phyloP scores from a whole-genome alignment of 2,329 filamentous ascomycete species.

The Stylonectria norvegica region DNA sequence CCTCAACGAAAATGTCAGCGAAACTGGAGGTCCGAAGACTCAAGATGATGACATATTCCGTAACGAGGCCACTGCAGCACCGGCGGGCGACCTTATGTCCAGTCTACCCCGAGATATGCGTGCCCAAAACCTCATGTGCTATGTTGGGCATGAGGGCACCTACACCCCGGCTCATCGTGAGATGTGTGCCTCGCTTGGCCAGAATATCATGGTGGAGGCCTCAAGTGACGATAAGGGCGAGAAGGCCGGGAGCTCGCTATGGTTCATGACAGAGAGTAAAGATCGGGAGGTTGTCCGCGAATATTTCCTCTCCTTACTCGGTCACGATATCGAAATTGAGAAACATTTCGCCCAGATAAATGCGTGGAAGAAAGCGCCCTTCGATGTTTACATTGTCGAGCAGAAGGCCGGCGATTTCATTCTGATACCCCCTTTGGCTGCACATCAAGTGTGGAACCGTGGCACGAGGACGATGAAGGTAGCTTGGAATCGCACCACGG shows the following conservation, averaged over 20 bases:
- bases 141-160: slow-evolving; percentile 94
- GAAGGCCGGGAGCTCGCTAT: slow-evolving; percentile 83
- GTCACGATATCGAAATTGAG: slow-evolving; percentile 95
- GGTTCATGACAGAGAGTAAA: slow-evolving; percentile 98
- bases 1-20: slow-evolving; percentile 72
- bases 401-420: slow-evolving; percentile 91
- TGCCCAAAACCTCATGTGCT: slow-evolving; percentile 96
- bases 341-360: slow-evolving; percentile 95
- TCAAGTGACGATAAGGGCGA: slow-evolving; percentile 71
- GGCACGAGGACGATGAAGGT: slow-evolving; percentile 96
- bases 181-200: slow-evolving; percentile 94
- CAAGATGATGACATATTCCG: slow-evolving; percentile 40
- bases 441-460: slow-evolving; percentile 97
- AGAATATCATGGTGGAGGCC: slow-evolving; percentile 97
- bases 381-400: slow-evolving; percentile 88
- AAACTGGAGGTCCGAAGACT: slow-evolving; percentile 31
- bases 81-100: slow-evolving; percentile 91
- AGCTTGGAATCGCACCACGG: slow-evolving; percentile 94
- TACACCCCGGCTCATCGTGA: slow-evolving; percentile 94
- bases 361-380: slow-evolving; percentile 92
- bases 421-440: slow-evolving; percentile 84
- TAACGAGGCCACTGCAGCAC: slow-evolving; percentile 57
- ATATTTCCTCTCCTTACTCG: slow-evolving; percentile 88
- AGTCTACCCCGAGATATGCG: slow-evolving; percentile 82
- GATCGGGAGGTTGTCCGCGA: slow-evolving; percentile 88